These are phyloP conservation scores for Logfia minima DNA, from an alignment of 129 eudicot genomes.

Conservation along the genomic window DNA sequence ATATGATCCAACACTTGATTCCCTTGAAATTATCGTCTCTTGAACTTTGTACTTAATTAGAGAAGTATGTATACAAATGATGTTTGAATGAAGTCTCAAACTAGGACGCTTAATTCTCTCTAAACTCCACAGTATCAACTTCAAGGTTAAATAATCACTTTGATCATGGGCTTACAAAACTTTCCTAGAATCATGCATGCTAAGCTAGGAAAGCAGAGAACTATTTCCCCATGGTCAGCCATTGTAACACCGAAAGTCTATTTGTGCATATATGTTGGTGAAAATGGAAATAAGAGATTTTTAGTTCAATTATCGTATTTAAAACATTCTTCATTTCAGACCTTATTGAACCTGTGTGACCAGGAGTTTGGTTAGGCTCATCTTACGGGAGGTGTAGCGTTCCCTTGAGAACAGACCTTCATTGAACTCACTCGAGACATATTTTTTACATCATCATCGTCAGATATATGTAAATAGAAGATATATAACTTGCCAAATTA, in stretches of 20 bases:
- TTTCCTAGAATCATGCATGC: background rate
- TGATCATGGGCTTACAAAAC: background rate
- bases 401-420: background rate
- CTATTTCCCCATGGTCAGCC: background rate
- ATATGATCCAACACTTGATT: no score
- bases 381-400: background rate
- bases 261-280: no score
- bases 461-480: background rate
- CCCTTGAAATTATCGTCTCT: no score
- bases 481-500: no score
- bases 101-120: no score
- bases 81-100: no score
- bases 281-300: background rate
- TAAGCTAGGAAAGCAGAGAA: background rate
- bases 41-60: no score
- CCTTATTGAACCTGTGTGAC: background rate
- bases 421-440: background rate
- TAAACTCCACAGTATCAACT: no score
- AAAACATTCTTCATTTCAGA: background rate
- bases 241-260: background rate
- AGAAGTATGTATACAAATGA: no score
- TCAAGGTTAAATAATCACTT: background rate
- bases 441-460: background rate
- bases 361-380: background rate
- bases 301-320: background rate